Conservation (phyloP, 805 yeast genomes). For the Saccharomycopsis selenospora region DNA sequence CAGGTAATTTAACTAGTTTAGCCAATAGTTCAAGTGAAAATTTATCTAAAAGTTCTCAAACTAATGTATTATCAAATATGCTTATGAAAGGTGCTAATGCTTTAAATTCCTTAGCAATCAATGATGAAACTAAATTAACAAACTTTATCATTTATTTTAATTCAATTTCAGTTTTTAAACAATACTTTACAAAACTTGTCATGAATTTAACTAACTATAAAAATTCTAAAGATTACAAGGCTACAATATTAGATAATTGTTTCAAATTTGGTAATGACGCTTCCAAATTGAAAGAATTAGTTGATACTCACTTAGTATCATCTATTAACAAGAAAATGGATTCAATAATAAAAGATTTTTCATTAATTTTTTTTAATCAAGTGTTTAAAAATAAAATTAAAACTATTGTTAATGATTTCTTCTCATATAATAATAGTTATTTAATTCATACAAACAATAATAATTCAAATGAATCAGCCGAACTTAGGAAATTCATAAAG, state of each 20-base stretch:
- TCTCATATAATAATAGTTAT: slow-evolving; percentile 25
- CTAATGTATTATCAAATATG: slow-evolving; percentile 22
- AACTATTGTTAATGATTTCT: slow-evolving; percentile 38
- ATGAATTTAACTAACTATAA: slow-evolving; percentile 27
- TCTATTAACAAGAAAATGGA: slow-evolving; percentile 25
- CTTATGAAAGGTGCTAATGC: slow-evolving; percentile 40
- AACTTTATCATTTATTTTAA: slow-evolving; percentile 65
- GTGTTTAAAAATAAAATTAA: slow-evolving; percentile 38
- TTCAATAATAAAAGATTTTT: slow-evolving; percentile 32
- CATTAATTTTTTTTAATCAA: slow-evolving; percentile 42
- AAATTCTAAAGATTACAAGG: slow-evolving; percentile 23
- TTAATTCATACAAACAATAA: slow-evolving; percentile 18
- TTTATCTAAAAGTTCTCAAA: slow-evolving; percentile 1
- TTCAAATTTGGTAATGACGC: slow-evolving; percentile 35
- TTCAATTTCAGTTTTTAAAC: slow-evolving; percentile 57
- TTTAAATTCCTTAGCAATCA: slow-evolving; percentile 30
- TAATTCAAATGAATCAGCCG: slow-evolving; percentile 31
- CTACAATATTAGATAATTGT: slow-evolving; percentile 29
- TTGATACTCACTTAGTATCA: slow-evolving; percentile 23
- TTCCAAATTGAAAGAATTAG: slow-evolving; percentile 24
- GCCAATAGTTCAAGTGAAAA: neutral
- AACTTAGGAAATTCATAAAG: slow-evolving; percentile 41
- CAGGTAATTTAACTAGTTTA: slow-evolving; percentile 14
- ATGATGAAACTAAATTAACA: slow-evolving; percentile 44
- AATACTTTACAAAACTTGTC: slow-evolving; percentile 48